Percentiles rank a stretch among this genome's conserved stretches.
These are phyloP conservation scores for Phyllosticta citribraziliensis DNA, from an alignment of 2,329 filamentous ascomycete species.

Conservation along the genomic window DNA sequence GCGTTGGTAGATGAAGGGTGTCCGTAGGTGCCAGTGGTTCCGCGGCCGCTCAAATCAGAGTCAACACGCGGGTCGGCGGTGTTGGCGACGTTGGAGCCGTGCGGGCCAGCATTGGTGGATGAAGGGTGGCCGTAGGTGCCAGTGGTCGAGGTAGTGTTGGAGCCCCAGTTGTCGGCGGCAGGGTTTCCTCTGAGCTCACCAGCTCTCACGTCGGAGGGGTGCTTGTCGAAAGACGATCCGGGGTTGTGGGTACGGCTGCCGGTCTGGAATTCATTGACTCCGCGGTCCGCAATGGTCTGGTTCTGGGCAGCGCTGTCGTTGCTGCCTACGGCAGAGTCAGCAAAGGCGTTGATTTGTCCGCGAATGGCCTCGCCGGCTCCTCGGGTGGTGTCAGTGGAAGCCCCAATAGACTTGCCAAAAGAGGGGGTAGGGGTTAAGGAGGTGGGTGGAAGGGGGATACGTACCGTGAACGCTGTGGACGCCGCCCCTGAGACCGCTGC, in stretches of 20 bases:
- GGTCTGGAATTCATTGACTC: slow-evolving; percentile 24
- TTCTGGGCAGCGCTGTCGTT: slow-evolving; percentile 21
- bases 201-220: slow-evolving; percentile 13
- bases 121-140: background rate
- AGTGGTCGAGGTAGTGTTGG: background rate
- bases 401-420: background rate
- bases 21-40: background rate
- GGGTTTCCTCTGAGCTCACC: slow-evolving; percentile 16
- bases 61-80: slow-evolving; percentile 1
- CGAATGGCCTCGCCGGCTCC: slow-evolving; percentile 30
- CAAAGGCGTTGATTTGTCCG: slow-evolving; percentile 26
- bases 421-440: background rate
- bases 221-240: slow-evolving; percentile 14
- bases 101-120: slow-evolving; percentile 2
- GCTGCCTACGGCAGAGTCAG: slow-evolving; percentile 25
- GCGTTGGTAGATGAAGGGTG: background rate
- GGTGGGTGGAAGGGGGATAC: slow-evolving; percentile 2
- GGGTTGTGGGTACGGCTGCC: slow-evolving; percentile 11
- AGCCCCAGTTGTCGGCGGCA: background rate
- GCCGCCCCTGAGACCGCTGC: slow-evolving; percentile 24
- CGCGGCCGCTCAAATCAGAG: slow-evolving; percentile 1
- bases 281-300: slow-evolving; percentile 22
- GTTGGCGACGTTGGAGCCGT: slow-evolving; percentile 1
- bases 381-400: slow-evolving; percentile 15
- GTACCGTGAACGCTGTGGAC: slow-evolving; percentile 26